Percentiles rank a stretch among this genome's conserved stretches.
phyloP scores from a whole-genome alignment of 2,329 filamentous ascomycete species.

The Orbilia brochopaga region DNA sequence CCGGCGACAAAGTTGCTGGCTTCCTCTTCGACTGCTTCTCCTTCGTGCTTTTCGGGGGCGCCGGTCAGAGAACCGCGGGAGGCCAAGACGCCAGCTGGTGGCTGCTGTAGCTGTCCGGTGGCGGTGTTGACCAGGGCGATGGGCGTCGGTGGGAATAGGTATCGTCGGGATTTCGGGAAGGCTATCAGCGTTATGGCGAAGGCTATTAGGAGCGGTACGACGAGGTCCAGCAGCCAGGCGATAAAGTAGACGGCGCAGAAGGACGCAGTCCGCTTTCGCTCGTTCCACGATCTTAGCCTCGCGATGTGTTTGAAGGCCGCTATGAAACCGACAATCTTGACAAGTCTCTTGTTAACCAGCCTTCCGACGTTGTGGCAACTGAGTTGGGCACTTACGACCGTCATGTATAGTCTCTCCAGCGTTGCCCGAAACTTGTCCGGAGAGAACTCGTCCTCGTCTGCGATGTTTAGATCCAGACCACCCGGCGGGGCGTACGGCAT shows the following conservation, averaged over 20 bases:
- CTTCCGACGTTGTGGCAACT: not conserved
- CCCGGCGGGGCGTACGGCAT: slow-evolving; percentile 67
- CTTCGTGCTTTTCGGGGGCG: slow-evolving; percentile 80
- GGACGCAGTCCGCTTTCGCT: slow-evolving; percentile 69
- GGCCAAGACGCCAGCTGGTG: slow-evolving; percentile 74
- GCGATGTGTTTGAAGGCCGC: slow-evolving; percentile 74
- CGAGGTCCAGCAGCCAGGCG: slow-evolving; percentile 76
- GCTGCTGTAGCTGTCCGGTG: slow-evolving; percentile 77
- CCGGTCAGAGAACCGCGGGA: slow-evolving; percentile 79
- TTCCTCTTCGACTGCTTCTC: slow-evolving; percentile 82
- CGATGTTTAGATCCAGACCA: slow-evolving; percentile 77
- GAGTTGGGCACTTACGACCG: slow-evolving; percentile 60
- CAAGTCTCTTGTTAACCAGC: not conserved
- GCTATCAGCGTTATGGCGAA: slow-evolving; percentile 71
- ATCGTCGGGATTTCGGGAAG: slow-evolving; percentile 66
- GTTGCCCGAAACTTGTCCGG: slow-evolving; percentile 81
- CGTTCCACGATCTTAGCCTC: slow-evolving; percentile 78
- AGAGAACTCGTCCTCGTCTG: slow-evolving; percentile 82
- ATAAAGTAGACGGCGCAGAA: slow-evolving; percentile 69
- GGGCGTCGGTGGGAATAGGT: slow-evolving; percentile 75
- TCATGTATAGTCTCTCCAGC: slow-evolving; percentile 81
- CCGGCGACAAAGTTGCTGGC: slow-evolving; percentile 79
- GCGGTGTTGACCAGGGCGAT: slow-evolving; percentile 72
- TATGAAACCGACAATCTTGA: slow-evolving; percentile 67
- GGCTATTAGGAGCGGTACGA: slow-evolving; percentile 67